Evolutionary conservation across 2,329 filamentous ascomycete genomes (phyloP), one percentile per base, ranked within the genome.

Genomic region (Cytospora leucostoma): DNA sequence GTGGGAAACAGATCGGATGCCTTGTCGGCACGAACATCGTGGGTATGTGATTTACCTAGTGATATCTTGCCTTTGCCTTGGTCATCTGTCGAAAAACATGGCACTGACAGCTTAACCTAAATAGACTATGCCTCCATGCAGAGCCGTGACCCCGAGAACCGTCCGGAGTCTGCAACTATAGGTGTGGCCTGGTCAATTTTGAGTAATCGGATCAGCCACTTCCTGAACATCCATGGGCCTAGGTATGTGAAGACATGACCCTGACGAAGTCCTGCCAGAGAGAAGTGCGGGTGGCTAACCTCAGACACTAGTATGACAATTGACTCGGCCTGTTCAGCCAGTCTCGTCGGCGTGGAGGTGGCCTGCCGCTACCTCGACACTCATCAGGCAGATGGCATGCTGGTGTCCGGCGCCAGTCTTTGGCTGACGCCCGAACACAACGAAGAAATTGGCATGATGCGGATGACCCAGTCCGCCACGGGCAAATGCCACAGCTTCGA

Each of bases 271-370:
- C 27, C 27, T 27, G 27, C 27, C 4, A 27, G 27, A 37, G 35
- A 13, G 35, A 37, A 37, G 12, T 10, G 8, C 12, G 35, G 35
- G 12, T 37, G 7, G 12, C 35, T 37, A 13, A 37, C 12, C 27
- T 37, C 8, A 37, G 35, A 8, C 8, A 8, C 8, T 7, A 79
- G 77, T 53, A 72, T 82, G 68, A 80, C 80, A 1, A 72, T 83
- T 4, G 80, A 84, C 59, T 83, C 82, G 0, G 82, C 78, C 0
- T 84, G 82, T 65, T 82, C 80, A 0, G 76, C 76, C 12, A 78
- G 75, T 56, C 68, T 83, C 1, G 73, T 79, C 0, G 79, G 78
- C 0, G 68, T 84, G 0, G 78, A 84, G 64, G 71, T 78, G 49
- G 81, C 76, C 0, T 71, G 78, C 7, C 70, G 78, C 37, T 74